phyloP scores from a whole-genome alignment of 2,329 filamentous ascomycete species.

The Sordariomycetes sp. region DNA sequence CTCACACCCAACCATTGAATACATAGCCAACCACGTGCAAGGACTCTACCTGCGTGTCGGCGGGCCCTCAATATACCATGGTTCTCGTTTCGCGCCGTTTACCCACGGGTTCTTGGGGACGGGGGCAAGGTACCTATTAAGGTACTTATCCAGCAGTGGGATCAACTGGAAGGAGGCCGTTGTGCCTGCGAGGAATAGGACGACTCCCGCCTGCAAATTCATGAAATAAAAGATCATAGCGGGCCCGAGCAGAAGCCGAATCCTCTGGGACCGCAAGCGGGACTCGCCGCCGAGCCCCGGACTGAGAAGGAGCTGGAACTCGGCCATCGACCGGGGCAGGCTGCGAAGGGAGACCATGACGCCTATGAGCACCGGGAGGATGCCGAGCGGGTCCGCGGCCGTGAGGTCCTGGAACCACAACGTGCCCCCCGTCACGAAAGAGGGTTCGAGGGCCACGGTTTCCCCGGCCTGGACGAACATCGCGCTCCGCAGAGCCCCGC shows the following conservation, averaged over 20 bases:
- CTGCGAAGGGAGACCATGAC: constrained; percentile 16
- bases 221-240: too few relatives aligned
- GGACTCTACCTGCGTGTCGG: neutral
- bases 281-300: constrained; percentile 9
- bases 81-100: neutral
- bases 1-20: neutral
- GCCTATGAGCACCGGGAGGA: constrained; percentile 24
- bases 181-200: constrained; percentile 25
- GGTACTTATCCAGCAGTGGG: neutral
- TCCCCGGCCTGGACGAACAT: constrained; percentile 8
- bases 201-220: neutral
- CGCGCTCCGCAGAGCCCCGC: too few relatives aligned
- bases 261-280: neutral
- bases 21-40: neutral
- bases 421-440: constrained; percentile 36
- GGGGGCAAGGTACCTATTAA: constrained; percentile 1
- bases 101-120: constrained; percentile 6
- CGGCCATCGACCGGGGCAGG: constrained; percentile 16
- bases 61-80: neutral
- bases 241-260: too few relatives aligned
- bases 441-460: constrained; percentile 19
- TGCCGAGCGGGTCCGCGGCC: constrained; percentile 36
- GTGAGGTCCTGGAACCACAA: constrained; percentile 47
- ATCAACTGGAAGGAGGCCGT: neutral
- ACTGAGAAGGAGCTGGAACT: constrained; percentile 12